Percentiles rank a stretch among this genome's conserved stretches.
phyloP scores from a whole-genome alignment of 2,329 filamentous ascomycete genomes.

The Epichloe baconii region DNA sequence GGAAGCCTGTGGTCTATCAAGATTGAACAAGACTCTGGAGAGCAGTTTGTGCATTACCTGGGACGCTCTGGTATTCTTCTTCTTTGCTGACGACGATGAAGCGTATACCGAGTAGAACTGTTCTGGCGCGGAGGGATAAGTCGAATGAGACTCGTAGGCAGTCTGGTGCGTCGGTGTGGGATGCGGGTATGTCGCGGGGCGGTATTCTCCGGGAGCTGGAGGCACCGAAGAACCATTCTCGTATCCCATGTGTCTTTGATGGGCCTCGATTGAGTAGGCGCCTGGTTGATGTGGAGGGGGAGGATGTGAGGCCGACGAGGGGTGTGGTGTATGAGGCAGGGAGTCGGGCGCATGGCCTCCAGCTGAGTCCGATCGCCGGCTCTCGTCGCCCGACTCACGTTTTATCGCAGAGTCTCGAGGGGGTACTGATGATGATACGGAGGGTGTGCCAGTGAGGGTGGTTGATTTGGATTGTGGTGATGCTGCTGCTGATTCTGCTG shows the following conservation, averaged over 20 bases:
- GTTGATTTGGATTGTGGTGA: slow-evolving; percentile 12
- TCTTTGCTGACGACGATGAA: slow-evolving; percentile 32
- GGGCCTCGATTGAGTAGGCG: slow-evolving; percentile 30
- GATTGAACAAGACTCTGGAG: background rate
- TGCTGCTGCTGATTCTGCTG: slow-evolving; percentile 10
- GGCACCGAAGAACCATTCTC: slow-evolving; percentile 34
- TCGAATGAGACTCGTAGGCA: slow-evolving; percentile 23
- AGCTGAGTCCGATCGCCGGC: slow-evolving; percentile 40
- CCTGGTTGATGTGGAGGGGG: slow-evolving; percentile 17
- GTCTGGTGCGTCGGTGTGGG: slow-evolving; percentile 27
- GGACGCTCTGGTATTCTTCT: slow-evolving; percentile 52
- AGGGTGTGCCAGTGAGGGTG: slow-evolving; percentile 32
- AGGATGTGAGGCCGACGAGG: slow-evolving; percentile 17
- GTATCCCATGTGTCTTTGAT: slow-evolving; percentile 39
- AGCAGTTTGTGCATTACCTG: slow-evolving; percentile 30
- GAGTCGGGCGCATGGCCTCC: slow-evolving; percentile 26
- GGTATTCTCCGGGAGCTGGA: slow-evolving; percentile 30
- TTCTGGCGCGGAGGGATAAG: slow-evolving; percentile 21
- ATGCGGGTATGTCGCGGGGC: slow-evolving; percentile 27
- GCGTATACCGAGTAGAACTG: slow-evolving; percentile 29
- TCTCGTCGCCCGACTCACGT: slow-evolving; percentile 39
- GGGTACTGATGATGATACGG: slow-evolving; percentile 30
- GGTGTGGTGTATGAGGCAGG: slow-evolving; percentile 19
- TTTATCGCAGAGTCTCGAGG: slow-evolving; percentile 42
- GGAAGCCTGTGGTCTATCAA: background rate